Percentiles rank a stretch among this genome's conserved stretches.
These are phyloP conservation scores for Forsythia suspensa DNA, from an alignment of 257 asterid species.

Conservation along the genomic window DNA sequence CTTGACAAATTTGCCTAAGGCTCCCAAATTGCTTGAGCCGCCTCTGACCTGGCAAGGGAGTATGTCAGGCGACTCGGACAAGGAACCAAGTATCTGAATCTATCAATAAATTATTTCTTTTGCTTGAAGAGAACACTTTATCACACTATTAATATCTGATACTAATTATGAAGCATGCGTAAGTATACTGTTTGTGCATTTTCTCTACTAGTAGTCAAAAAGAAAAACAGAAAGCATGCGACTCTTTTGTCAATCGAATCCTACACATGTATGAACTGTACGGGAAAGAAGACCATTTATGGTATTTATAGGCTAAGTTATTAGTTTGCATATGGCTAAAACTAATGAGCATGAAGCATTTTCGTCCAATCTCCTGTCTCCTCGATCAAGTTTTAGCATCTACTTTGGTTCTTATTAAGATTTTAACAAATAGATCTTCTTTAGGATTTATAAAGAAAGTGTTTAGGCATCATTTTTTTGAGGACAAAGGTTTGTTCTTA, in stretches of 20 bases:
- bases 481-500: background rate
- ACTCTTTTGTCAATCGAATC: background rate
- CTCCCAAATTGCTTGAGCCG: too few species aligned
- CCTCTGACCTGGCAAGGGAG: background rate
- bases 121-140: background rate
- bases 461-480: background rate
- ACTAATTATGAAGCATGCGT: background rate
- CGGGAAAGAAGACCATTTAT: background rate
- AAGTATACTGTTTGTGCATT: background rate
- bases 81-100: conserved; percentile 1
- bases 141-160: background rate
- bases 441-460: background rate
- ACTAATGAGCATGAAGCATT: background rate
- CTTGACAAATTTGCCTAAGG: too few species aligned
- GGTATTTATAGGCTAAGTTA: background rate
- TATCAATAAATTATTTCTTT: background rate
- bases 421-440: too few species aligned
- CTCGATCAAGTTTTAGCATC: background rate
- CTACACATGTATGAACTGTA: background rate
- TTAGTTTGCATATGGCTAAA: background rate
- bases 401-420: background rate
- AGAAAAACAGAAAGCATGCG: background rate
- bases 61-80: background rate
- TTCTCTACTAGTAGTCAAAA: background rate
- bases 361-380: background rate